Percentiles rank a stretch among this genome's conserved stretches.
These are phyloP conservation scores for Acorus gramineus DNA, from an alignment of 106 monocot genomes.

Conservation along the genomic window DNA sequence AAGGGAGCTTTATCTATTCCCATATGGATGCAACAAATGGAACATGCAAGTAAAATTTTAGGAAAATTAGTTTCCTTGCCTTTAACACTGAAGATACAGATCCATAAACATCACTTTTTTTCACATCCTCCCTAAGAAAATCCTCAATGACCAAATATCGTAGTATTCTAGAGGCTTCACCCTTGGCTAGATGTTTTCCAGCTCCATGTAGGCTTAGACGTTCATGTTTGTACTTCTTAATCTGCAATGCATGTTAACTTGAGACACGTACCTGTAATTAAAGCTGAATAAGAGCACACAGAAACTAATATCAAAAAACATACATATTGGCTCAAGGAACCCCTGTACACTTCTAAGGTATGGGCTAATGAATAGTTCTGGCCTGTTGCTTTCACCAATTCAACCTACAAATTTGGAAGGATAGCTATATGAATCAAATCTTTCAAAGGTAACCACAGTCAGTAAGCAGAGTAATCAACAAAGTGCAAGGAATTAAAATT, in stretches of 20 bases:
- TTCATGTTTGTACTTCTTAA: slow-evolving; percentile 76
- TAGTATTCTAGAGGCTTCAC: slow-evolving; percentile 76
- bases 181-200: slow-evolving; percentile 71
- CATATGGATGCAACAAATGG: too few species aligned
- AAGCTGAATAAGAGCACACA: background rate
- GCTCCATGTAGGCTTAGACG: slow-evolving; percentile 76
- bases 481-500: background rate
- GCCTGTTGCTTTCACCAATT: slow-evolving; percentile 57
- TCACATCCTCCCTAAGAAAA: slow-evolving; percentile 84
- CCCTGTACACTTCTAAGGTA: slow-evolving; percentile 83
- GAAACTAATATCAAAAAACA: slow-evolving; percentile 6
- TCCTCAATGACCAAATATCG: slow-evolving; percentile 76
- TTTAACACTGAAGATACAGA: slow-evolving; percentile 82
- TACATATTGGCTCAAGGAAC: slow-evolving; percentile 84
- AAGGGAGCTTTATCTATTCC: too few species aligned
- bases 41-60: background rate
- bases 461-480: background rate
- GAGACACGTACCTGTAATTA: background rate
- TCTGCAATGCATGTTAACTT: slow-evolving; percentile 21
- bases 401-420: slow-evolving; percentile 33
- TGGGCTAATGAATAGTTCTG: slow-evolving; percentile 65
- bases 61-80: slow-evolving; percentile 22
- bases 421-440: background rate
- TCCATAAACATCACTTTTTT: slow-evolving; percentile 89
- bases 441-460: background rate